Evolutionary conservation across 768 basidiomycete genomes (phyloP).

Genomic region (Leccinum barrowsii): DNA sequence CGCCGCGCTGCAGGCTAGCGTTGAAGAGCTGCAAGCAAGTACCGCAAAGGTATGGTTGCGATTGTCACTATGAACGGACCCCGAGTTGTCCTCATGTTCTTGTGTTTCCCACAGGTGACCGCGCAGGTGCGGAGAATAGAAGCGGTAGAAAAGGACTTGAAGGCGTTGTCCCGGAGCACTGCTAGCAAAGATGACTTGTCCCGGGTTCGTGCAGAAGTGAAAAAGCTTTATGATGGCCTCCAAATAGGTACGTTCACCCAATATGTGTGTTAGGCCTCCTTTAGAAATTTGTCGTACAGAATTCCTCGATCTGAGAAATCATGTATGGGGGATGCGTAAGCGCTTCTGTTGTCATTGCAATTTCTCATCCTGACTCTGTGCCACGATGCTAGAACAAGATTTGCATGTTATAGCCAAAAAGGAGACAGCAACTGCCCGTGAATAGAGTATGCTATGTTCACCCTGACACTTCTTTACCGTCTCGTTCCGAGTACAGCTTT

Average conservation of each 20-base stretch:
- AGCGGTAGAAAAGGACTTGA: conserved; percentile 86
- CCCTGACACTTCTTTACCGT: background rate
- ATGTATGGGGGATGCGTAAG: conserved; percentile 88
- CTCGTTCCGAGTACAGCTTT: background rate
- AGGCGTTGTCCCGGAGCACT: conserved; percentile 60
- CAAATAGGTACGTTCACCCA: conserved; percentile 58
- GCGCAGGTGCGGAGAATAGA: conserved; percentile 82
- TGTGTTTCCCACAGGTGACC: conserved; percentile 51
- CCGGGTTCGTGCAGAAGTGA: conserved; percentile 72
- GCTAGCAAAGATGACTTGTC: conserved; percentile 80
- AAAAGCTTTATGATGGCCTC: conserved; percentile 82
- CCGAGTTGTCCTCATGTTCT: background rate
- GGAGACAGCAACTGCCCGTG: conserved; percentile 56
- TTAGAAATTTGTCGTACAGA: conserved; percentile 39
- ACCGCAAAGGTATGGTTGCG: conserved; percentile 63
- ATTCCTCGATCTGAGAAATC: conserved; percentile 74
- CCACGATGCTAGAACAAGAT: conserved; percentile 61
- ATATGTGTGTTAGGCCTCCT: background rate
- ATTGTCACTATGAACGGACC: background rate
- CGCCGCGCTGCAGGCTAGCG: conserved; percentile 81
- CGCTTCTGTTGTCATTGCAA: conserved; percentile 14
- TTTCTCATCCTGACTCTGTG: background rate
- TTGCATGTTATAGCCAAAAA: conserved; percentile 70
- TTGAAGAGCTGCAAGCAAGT: conserved; percentile 79
- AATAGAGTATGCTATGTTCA: conserved; percentile 34